These are phyloP conservation scores for Kwoniella dendrophila DNA, from an alignment of 768 basidiomycete species.

Conservation along the genomic window DNA sequence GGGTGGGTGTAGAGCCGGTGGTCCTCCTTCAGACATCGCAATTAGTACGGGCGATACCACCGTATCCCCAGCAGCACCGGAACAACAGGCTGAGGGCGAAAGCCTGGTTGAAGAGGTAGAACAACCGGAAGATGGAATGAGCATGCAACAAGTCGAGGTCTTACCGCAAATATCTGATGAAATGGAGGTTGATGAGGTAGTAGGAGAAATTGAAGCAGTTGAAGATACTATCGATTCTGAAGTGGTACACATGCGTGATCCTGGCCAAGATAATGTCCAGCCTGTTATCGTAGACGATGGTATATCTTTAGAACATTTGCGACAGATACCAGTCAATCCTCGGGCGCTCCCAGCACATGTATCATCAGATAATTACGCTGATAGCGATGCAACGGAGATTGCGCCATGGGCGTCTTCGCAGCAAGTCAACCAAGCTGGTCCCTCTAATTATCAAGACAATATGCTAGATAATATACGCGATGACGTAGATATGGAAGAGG, in stretches of 20 bases:
- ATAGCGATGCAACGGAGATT: not conserved
- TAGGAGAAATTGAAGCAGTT: not conserved
- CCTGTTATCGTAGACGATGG: not conserved
- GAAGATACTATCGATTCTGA: too few species aligned
- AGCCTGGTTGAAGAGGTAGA: not conserved
- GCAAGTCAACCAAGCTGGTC: not conserved
- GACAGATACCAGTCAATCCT: not conserved
- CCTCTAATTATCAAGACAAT: not conserved
- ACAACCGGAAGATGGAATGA: not conserved
- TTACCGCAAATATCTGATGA: not conserved
- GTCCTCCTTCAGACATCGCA: conserved; percentile 13
- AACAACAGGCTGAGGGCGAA: too few species aligned
- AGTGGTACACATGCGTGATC: too few species aligned
- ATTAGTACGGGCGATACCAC: conserved; percentile 4
- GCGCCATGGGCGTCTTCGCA: not conserved
- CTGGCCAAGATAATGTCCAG: not conserved
- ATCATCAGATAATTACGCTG: not conserved
- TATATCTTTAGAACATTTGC: not conserved
- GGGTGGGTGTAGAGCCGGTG: conserved; percentile 39
- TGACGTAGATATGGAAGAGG: not conserved
- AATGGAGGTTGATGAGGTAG: not conserved
- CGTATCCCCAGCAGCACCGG: not conserved
- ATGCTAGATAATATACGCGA: not conserved
- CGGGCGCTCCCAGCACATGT: not conserved
- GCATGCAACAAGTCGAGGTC: not conserved